A percentile compares a stretch with the other conserved stretches of the same genome.
phyloP scores from a whole-genome alignment of 2,329 filamentous ascomycete genomes.

The Parafenestella ontariensis region DNA sequence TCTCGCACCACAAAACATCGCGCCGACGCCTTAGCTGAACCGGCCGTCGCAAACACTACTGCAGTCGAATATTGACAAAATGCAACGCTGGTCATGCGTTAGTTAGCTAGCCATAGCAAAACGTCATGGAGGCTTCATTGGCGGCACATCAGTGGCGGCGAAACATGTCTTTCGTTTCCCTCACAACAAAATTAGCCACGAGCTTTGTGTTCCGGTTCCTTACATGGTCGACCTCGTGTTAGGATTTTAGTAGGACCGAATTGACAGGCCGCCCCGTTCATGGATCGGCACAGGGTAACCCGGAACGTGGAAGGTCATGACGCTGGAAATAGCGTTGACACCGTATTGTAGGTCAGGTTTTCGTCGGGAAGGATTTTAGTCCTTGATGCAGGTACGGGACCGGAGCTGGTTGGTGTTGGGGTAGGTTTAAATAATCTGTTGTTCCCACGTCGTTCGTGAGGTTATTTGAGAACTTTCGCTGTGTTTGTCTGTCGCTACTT shows the following conservation, averaged over 20 bases:
- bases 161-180: background rate
- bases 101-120: background rate
- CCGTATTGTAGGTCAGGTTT: background rate
- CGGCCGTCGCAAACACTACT: background rate
- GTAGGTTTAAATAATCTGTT: background rate
- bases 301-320: background rate
- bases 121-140: background rate
- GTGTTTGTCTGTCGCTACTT: background rate
- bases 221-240: slow-evolving; percentile 1
- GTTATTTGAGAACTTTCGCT: background rate
- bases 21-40: background rate
- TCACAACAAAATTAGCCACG: background rate
- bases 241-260: background rate
- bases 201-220: background rate
- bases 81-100: background rate
- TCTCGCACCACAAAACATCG: background rate
- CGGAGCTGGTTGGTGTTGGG: background rate
- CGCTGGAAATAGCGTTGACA: background rate
- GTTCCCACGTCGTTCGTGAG: background rate
- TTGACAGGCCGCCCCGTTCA: too few species aligned
- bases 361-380: background rate
- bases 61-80: background rate
- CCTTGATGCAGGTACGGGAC: background rate
- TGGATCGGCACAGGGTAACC: background rate
- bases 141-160: background rate